Evolutionary conservation across 2,329 filamentous ascomycete species (phyloP), one percentile per base, ranked within the genome.

Genomic region (Sporothrix humicola): DNA sequence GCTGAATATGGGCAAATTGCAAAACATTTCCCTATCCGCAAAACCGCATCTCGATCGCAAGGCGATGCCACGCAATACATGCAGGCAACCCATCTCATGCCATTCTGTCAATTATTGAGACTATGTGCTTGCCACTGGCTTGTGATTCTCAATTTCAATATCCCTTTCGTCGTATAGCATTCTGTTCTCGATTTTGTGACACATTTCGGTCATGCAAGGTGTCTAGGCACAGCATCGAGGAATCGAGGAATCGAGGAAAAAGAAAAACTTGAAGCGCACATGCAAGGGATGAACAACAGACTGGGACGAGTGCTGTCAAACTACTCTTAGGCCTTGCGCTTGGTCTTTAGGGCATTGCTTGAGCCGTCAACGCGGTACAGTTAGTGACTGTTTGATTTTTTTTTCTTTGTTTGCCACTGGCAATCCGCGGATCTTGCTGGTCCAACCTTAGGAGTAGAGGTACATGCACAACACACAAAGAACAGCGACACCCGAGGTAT

Each of bases 51-150:
- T 59, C 56, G 56, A 59, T 59, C 26, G 26, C 26, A 59, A 9
- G 56, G 56, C 56, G 26, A 59, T 59, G 56, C 56, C 56, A 58
- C 56, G 56, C 56, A 58, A 58, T 15, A 31, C 23, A 15, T 10
- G 23, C 23, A 26, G 13, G 56, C 26, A 37, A 6, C 26, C 12
- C 20, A 56, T 23, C 52, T 56, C n/a, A 26, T 13, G 1, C 20
- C 8, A 37, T 59, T 37, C 5, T 15, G 26, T 37, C 9, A 37
- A 37, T 9, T 17, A 26, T 31, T 5, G 31, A 37, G 31, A 37
- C 31, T 7, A 7, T 37, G 31, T 37, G 31, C 56, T 59, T 59
- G 56, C 56, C 56, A 59, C 56, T 59, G 7, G 56, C 56, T 59
- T 59, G 26, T 37, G 26, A 59, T 37, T 59, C 10, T 31, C 10